These are phyloP conservation scores for Hypoxylon lienhwacheense DNA, from an alignment of 495 filamentous ascomycete genomes.

Conservation along the genomic window DNA sequence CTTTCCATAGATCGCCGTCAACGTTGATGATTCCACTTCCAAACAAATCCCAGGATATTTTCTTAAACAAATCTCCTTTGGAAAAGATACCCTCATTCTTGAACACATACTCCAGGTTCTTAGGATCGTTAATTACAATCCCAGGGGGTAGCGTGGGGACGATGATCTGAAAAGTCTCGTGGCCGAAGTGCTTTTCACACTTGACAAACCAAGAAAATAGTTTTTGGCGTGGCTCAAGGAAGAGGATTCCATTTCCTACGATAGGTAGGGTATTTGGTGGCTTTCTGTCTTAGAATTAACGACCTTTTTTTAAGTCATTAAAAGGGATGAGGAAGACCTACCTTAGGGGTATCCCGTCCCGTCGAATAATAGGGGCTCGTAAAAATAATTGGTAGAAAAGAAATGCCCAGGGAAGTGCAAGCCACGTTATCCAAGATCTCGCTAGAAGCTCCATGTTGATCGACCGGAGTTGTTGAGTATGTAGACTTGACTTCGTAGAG, in stretches of 20 bases:
- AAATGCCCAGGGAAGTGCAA: slow-evolving; percentile 10
- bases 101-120: slow-evolving; percentile 61
- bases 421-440: slow-evolving; percentile 11
- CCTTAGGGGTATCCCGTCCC: slow-evolving; percentile 42
- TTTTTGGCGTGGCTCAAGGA: slow-evolving; percentile 57
- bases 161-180: slow-evolving; percentile 58
- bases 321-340: slow-evolving; percentile 13
- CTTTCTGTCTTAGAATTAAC: slow-evolving; percentile 36
- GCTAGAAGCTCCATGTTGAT: slow-evolving; percentile 25
- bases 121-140: slow-evolving; percentile 61
- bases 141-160: slow-evolving; percentile 61
- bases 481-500: no score
- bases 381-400: slow-evolving; percentile 33
- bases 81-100: slow-evolving; percentile 60
- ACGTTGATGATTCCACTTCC: slow-evolving; percentile 66
- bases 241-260: slow-evolving; percentile 60
- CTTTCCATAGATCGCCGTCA: slow-evolving; percentile 62
- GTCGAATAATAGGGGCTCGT: slow-evolving; percentile 35
- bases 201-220: slow-evolving; percentile 62
- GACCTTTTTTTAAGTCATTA: neutral
- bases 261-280: slow-evolving; percentile 60
- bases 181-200: slow-evolving; percentile 55
- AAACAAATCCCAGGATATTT: slow-evolving; percentile 61
- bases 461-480: neutral
- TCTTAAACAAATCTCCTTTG: slow-evolving; percentile 61